phyloP scores from a whole-genome alignment of 192 early-diverging fungal genomes.

The Linnemannia schmuckeri region DNA sequence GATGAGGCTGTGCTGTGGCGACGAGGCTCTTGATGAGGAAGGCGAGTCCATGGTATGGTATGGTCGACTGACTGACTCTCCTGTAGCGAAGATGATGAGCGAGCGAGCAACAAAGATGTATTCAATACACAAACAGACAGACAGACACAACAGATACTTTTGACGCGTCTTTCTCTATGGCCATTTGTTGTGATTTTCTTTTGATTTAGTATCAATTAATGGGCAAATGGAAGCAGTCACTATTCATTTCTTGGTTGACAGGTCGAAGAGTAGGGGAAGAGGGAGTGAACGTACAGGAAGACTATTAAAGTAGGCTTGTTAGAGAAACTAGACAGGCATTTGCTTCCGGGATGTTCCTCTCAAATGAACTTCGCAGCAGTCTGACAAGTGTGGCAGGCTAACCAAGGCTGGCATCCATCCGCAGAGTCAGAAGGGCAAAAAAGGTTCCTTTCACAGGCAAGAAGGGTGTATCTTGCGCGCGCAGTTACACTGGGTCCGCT shows the following conservation, averaged over 20 bases:
- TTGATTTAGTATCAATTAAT: background rate
- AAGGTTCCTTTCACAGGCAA: background rate
- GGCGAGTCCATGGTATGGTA: constrained; percentile 18
- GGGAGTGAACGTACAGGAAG: too few species aligned
- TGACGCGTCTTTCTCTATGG: background rate
- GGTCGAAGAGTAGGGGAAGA: too few species aligned
- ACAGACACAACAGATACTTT: background rate
- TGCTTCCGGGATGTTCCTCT: background rate
- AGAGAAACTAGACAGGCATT: background rate
- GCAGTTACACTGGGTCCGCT: background rate
- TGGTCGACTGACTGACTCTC: background rate
- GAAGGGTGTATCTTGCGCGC: background rate
- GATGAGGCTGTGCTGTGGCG: constrained; percentile 16
- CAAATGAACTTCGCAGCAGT: background rate
- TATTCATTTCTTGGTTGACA: too few species aligned
- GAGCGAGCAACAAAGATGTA: background rate
- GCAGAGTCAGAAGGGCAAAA: background rate
- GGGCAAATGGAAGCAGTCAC: constrained; percentile 1
- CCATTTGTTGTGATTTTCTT: background rate
- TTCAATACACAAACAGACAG: background rate
- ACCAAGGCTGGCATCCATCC: background rate
- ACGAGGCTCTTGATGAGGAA: background rate
- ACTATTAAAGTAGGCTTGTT: too few species aligned
- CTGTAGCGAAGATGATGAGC: background rate
- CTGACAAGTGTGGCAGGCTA: background rate